Percentiles rank a stretch among this genome's conserved stretches.
Evolutionary conservation across 2,329 filamentous ascomycete genomes (phyloP).

Genomic region (Colletotrichum abscissum): DNA sequence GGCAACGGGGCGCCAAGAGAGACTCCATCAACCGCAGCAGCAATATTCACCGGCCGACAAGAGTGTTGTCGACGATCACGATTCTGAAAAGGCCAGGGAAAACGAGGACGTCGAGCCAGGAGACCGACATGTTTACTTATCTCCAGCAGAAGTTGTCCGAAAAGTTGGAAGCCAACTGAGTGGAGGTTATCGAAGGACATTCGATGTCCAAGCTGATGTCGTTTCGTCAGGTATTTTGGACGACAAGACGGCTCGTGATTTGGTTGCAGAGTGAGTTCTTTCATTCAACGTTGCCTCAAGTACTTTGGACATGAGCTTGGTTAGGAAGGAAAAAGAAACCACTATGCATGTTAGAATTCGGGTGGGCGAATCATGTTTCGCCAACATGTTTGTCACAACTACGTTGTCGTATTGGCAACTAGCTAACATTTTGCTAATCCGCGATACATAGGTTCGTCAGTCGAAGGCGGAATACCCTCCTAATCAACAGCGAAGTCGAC

Average conservation of each 20-base stretch:
- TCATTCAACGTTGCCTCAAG: not conserved
- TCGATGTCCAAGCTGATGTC: constrained; percentile 26
- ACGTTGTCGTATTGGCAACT: not conserved
- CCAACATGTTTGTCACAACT: not conserved
- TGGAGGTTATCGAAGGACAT: constrained; percentile 25
- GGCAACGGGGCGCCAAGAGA: not conserved
- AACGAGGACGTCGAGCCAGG: constrained; percentile 31
- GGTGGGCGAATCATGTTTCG: no score
- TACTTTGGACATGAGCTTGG: not conserved
- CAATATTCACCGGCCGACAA: not conserved
- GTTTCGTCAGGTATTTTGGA: constrained; percentile 26
- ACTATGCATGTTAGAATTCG: not conserved
- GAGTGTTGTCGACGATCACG: not conserved
- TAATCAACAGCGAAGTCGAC: constrained; percentile 29
- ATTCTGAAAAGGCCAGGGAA: not conserved
- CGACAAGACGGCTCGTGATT: constrained; percentile 18
- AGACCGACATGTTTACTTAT: constrained; percentile 28
- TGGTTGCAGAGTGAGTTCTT: constrained; percentile 26
- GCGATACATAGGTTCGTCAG: constrained; percentile 21
- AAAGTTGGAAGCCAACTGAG: constrained; percentile 33
- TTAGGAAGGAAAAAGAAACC: not conserved
- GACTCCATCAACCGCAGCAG: not conserved
- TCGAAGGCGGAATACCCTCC: constrained; percentile 22
- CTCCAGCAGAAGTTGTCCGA: constrained; percentile 29
- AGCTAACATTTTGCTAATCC: not conserved